These are phyloP conservation scores for Madurella fahalii DNA, from an alignment of 2,329 filamentous ascomycete genomes.

Conservation along the genomic window DNA sequence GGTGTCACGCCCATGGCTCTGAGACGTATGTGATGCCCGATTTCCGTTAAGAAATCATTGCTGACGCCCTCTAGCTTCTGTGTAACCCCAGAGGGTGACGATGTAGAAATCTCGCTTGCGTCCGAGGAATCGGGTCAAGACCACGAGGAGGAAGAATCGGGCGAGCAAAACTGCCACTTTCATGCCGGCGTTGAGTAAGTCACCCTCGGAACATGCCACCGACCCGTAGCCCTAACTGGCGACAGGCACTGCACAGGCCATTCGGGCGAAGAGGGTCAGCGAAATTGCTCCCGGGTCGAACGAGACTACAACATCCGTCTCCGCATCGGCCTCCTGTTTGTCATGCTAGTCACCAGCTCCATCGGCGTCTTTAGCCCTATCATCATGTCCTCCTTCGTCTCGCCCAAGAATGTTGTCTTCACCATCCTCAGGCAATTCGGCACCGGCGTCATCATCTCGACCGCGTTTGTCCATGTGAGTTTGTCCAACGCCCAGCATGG, in stretches of 20 bases:
- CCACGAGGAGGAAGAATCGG: constrained; percentile 15
- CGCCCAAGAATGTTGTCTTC: constrained; percentile 49
- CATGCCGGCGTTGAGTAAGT: constrained; percentile 71
- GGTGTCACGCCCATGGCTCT: constrained; percentile 58
- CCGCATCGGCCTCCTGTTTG: constrained; percentile 68
- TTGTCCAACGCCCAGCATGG: background rate
- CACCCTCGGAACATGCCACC: background rate
- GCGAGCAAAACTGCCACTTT: constrained; percentile 61
- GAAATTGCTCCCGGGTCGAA: constrained; percentile 43
- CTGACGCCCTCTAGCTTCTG: constrained; percentile 11
- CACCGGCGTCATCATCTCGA: constrained; percentile 68
- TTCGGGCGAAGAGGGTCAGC: constrained; percentile 33
- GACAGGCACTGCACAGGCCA: constrained; percentile 55
- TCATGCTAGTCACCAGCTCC: constrained; percentile 63
- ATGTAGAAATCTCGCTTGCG: constrained; percentile 16
- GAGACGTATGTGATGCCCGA: constrained; percentile 45
- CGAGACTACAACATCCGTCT: constrained; percentile 64
- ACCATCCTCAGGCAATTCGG: constrained; percentile 69
- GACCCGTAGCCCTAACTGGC: constrained; percentile 16
- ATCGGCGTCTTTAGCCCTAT: constrained; percentile 67
- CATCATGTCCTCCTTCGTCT: constrained; percentile 55
- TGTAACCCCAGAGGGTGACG: constrained; percentile 11
- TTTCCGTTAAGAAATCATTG: background rate
- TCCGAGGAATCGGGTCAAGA: constrained; percentile 10
- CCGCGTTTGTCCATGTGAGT: constrained; percentile 63